Evolutionary conservation across 1,284 basidiomycete species (phyloP), one percentile per base, ranked within the genome.

Genomic region (Ceratobasidium sp.): DNA sequence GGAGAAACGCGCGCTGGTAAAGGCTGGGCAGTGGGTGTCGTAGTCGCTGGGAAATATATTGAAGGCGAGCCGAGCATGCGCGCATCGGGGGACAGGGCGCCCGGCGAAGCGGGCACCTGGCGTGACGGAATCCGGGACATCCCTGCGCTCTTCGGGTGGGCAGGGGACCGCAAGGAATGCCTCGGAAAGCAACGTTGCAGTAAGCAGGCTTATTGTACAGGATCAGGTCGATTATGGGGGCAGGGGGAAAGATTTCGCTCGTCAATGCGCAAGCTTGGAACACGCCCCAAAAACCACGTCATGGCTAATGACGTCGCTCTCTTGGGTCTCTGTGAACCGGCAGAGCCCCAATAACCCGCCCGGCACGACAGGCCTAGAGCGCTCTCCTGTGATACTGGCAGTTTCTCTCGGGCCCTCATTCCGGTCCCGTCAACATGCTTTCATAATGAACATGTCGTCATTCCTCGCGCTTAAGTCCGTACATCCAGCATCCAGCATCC

Each of bases 381-480:
- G 18, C 45, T 36, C 45, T 21, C 23, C 60, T 16, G n/a, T n/a
- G 28, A 43, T 64, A 45, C 45, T 10, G 26, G 52, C 52, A 30
- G 52, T 55, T 55, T 55, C 57, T 58, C 39, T 53, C 58, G 70
- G 70, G 41, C 45, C 39, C 53, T 41, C 6, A 9, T 53, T 39
- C 46, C 43, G 48, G 41, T 57, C 39, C 23, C 34, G 70, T 71
- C 70, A 71, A 60, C 58, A 53, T 23, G 32, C 46, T 71, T 71
- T 32, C 58, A 71, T 71, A 71, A 71, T 48, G 34, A 32, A 71
- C 58, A 59, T 71, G 58, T 64, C 53, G 65, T 71, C 70, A 61
- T 58, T 71, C 39, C 43, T 39, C 57, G 57, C 57, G 57, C 57
- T 59, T 59, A 55, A 30, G 26, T 55, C 52, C 52, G 28, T 32